Conservation (phyloP, 805 yeast species). For the Clavispora carvajalis region DNA sequence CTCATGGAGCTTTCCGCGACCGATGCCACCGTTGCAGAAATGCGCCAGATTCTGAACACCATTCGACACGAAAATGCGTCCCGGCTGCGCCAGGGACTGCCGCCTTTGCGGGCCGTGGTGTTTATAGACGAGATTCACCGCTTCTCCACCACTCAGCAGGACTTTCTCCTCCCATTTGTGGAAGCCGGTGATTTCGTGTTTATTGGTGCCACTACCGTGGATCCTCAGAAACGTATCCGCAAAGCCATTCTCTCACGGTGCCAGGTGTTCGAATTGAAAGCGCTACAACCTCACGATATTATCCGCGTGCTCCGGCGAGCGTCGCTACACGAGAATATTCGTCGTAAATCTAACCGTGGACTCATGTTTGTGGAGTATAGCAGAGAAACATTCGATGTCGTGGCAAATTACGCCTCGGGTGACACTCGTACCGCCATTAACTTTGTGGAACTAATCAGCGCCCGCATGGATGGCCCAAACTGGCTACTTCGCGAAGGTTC, state of each 20-base stretch:
- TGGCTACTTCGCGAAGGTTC: not conserved
- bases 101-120: conserved; percentile 38
- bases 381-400: conserved; percentile 9
- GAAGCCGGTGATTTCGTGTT: conserved; percentile 78
- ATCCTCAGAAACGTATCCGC: conserved; percentile 72
- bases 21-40: conserved; percentile 57
- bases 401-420: conserved; percentile 20
- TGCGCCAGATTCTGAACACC: conserved; percentile 54
- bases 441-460: conserved; percentile 26
- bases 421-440: conserved; percentile 33
- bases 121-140: conserved; percentile 94
- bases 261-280: conserved; percentile 65
- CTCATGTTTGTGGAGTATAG: conserved; percentile 13
- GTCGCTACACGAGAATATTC: conserved; percentile 33
- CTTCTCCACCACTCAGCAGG: conserved; percentile 83
- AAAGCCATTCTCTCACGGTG: conserved; percentile 83
- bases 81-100: conserved; percentile 22
- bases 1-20: conserved; percentile 87
- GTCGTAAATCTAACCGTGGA: conserved; percentile 13
- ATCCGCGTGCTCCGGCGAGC: conserved; percentile 53
- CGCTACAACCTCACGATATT: conserved; percentile 47
- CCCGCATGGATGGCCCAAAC: not conserved
- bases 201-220: conserved; percentile 86
- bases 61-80: conserved; percentile 39
- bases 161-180: conserved; percentile 73